These are phyloP conservation scores for Angomonas ambiguus DNA, from an alignment of 208 protist species.

Conservation along the genomic window DNA sequence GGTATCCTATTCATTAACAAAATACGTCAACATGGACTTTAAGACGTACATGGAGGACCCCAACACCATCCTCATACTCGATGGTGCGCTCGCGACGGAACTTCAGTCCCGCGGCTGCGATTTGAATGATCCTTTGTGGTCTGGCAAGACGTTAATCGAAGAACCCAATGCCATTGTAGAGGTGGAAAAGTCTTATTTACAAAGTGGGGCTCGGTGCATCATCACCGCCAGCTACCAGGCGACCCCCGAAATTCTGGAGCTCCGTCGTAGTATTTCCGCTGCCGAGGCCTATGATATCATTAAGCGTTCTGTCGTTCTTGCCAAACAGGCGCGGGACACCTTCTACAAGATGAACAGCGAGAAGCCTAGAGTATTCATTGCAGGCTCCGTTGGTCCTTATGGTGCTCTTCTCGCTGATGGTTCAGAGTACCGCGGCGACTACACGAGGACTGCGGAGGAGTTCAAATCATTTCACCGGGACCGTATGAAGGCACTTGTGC, in stretches of 20 bases:
- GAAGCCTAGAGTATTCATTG: slow-evolving; percentile 32
- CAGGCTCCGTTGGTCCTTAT: slow-evolving; percentile 62
- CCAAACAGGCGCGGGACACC: slow-evolving; percentile 20
- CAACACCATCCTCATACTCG: slow-evolving; percentile 34
- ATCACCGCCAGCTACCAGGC: slow-evolving; percentile 66
- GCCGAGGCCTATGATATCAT: slow-evolving; percentile 25
- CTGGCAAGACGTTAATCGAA: slow-evolving; percentile 50
- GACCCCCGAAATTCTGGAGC: slow-evolving; percentile 34
- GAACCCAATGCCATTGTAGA: slow-evolving; percentile 23
- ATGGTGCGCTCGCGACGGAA: slow-evolving; percentile 58
- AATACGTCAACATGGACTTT: slow-evolving; percentile 16
- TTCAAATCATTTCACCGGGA: slow-evolving; percentile 50
- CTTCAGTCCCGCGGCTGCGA: slow-evolving; percentile 42
- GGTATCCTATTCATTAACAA: background rate
- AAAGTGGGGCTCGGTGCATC: slow-evolving; percentile 41
- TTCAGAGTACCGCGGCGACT: slow-evolving; percentile 61
- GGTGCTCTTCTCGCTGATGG: slow-evolving; percentile 54
- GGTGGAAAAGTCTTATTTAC: slow-evolving; percentile 34
- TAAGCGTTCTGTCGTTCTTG: slow-evolving; percentile 33
- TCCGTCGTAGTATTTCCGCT: slow-evolving; percentile 29
- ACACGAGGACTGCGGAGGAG: slow-evolving; percentile 18
- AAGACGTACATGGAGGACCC: slow-evolving; percentile 26
- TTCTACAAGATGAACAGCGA: background rate
- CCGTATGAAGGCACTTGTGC: slow-evolving; percentile 39
- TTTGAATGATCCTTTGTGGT: slow-evolving; percentile 57